These are phyloP conservation scores for Combretum micranthum DNA, from an alignment of 345 rosid species.

Conservation along the genomic window DNA sequence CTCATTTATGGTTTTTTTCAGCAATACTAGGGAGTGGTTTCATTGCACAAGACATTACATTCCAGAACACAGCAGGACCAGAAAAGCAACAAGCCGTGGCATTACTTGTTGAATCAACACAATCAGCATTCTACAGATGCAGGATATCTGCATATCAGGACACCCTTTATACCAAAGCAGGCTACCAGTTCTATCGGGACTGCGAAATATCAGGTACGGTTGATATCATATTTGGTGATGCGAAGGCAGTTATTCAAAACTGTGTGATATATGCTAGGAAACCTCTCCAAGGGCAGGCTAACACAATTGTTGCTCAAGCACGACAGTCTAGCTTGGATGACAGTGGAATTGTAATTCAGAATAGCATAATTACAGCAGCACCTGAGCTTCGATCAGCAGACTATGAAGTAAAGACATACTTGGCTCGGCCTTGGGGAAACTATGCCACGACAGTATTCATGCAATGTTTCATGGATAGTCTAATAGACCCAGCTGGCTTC, in stretches of 20 bases:
- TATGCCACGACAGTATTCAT: constrained; percentile 64
- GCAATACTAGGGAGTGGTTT: constrained; percentile 61
- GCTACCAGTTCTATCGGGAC: constrained; percentile 69
- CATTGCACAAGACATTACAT: constrained; percentile 55
- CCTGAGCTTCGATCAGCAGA: constrained; percentile 7
- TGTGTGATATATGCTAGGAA: constrained; percentile 60
- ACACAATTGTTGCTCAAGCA: constrained; percentile 73
- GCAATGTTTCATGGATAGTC: constrained; percentile 39
- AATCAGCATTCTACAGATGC: constrained; percentile 59
- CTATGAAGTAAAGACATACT: constrained; percentile 22
- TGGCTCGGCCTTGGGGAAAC: constrained; percentile 87
- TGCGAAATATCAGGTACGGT: constrained; percentile 86
- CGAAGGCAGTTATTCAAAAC: constrained; percentile 63
- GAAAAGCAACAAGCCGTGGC: constrained; percentile 80
- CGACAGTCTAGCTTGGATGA: constrained; percentile 53
- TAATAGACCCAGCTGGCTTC: constrained; percentile 77
- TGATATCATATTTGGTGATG: constrained; percentile 85
- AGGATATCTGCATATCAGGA: constrained; percentile 77
- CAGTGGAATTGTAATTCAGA: constrained; percentile 34
- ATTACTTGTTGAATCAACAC: constrained; percentile 48
- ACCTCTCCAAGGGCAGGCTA: constrained; percentile 52
- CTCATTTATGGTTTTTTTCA: constrained; percentile 19
- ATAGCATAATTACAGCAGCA: constrained; percentile 5
- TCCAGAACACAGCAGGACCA: constrained; percentile 78
- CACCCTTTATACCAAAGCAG: constrained; percentile 59